Base-by-base conservation (phyloP, 1,139 yeast species). In the Suhomyces bokatorum region DNA sequence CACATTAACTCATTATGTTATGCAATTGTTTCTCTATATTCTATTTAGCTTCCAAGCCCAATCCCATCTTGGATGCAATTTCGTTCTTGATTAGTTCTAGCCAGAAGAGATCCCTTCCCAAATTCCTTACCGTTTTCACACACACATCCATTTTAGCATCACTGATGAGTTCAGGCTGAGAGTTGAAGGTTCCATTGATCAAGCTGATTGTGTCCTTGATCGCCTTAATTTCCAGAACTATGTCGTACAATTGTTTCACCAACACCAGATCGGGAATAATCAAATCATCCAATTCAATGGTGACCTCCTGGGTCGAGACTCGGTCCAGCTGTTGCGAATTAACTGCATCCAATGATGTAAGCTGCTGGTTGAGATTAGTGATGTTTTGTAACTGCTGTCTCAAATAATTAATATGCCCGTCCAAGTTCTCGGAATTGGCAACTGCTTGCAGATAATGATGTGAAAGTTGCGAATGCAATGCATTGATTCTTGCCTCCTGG, bases 91-190 rank as follows among this genome's bases (percentile, higher is more conserved):
- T 62, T 17, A 70, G 52, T 51, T 73, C 77, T 15, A 72, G 55
- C 78, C 79, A 74, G 39, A 89, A 90, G 58, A 87, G 86, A 35
- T 88, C 91, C 48, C 97, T 71, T 0, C 95, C 91, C 28, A 87
- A 66, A 27, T 76, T 73, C 48, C 97, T 66, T 0, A 82, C 77
- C 22, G 79, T 73, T 59, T 75, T 72, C 48, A 83, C 71, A 56
- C 85, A 83, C 8, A 63, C 57, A n/a, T 80, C 85, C 37, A 85
- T 49, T 11, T 58, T 64, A 1, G 52, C 50, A 50, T 74, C 70
- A 44, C 60, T 67, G 26, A 74, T 65, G 4, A 71, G 41, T 48
- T 73, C 78, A 6, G 57, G 50, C 44, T 65, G 64, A 3, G 61
- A 51, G 4, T 60, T 55, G 47, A 68, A 78, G 8, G 81, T 76